Evolutionary conservation across 805 yeast genomes (phyloP).

Genomic region (Hyphopichia homilentoma): DNA sequence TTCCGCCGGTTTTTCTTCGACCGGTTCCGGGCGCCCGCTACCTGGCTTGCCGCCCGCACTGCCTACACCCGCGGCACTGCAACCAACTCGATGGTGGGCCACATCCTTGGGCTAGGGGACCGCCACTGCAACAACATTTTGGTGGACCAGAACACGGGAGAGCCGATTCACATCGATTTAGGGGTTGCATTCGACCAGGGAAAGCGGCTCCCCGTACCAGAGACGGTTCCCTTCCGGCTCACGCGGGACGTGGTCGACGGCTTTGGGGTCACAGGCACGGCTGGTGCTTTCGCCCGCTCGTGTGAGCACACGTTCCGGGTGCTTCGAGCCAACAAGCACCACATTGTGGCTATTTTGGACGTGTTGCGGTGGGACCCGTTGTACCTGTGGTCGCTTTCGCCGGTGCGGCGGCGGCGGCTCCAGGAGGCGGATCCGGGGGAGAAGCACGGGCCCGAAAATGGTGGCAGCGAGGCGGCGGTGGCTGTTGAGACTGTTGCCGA

Average conservation of each 20-base stretch:
- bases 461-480: slow-evolving; percentile 70
- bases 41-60: slow-evolving; percentile 68
- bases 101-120: slow-evolving; percentile 90
- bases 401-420: slow-evolving; percentile 54
- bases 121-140: slow-evolving; percentile 89
- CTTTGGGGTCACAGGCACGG: slow-evolving; percentile 78
- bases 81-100: slow-evolving; percentile 80
- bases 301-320: slow-evolving; percentile 73
- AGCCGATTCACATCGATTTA: slow-evolving; percentile 91
- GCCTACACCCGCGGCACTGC: slow-evolving; percentile 78
- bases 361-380: slow-evolving; percentile 90
- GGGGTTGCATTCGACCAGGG: slow-evolving; percentile 98
- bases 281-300: slow-evolving; percentile 69
- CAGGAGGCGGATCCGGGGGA: slow-evolving; percentile 31
- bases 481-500: slow-evolving; percentile 72
- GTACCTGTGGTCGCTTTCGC: slow-evolving; percentile 87
- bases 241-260: slow-evolving; percentile 90
- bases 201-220: slow-evolving; percentile 77
- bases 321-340: slow-evolving; percentile 59
- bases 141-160: slow-evolving; percentile 78
- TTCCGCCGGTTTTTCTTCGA: slow-evolving; percentile 68
- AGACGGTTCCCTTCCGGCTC: slow-evolving; percentile 87
- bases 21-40: slow-evolving; percentile 60
- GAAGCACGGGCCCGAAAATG: slow-evolving; percentile 24
- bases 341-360: slow-evolving; percentile 76